phyloP scores from a whole-genome alignment of 257 asterid genomes.

The Solanum appendiculatum region DNA sequence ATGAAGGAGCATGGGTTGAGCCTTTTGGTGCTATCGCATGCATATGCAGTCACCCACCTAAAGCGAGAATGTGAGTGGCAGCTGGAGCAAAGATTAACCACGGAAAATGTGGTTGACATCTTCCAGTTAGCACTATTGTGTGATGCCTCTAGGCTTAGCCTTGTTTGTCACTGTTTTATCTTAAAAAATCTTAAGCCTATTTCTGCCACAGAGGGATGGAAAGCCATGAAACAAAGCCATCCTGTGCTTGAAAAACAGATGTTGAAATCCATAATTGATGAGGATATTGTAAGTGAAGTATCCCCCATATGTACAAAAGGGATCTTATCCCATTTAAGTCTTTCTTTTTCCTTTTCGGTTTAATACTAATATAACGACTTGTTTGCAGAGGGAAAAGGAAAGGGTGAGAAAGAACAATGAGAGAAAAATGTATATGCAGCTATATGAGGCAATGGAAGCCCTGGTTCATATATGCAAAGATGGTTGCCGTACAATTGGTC shows the following conservation, averaged over 20 bases:
- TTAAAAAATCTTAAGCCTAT: slow-evolving; percentile 49
- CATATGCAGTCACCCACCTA: slow-evolving; percentile 48
- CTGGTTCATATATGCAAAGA: slow-evolving; percentile 79
- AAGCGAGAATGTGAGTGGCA: slow-evolving; percentile 50
- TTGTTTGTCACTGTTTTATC: slow-evolving; percentile 63
- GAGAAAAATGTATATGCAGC: slow-evolving; percentile 42
- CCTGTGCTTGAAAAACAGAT: slow-evolving; percentile 62
- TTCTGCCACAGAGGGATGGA: slow-evolving; percentile 69
- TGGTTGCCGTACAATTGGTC: slow-evolving; percentile 82
- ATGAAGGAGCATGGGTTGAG: slow-evolving; percentile 53
- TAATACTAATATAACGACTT: background rate
- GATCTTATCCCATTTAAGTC: background rate
- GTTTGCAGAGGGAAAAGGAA: slow-evolving; percentile 38
- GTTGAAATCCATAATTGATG: slow-evolving; percentile 28
- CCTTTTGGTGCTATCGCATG: slow-evolving; percentile 64
- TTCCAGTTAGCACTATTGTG: slow-evolving; percentile 83
- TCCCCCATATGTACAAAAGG: background rate
- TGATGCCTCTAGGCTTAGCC: slow-evolving; percentile 70
- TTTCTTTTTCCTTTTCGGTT: background rate
- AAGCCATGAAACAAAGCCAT: slow-evolving; percentile 74
- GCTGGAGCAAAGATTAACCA: slow-evolving; percentile 41
- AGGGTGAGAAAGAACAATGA: slow-evolving; percentile 41
- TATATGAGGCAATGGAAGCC: slow-evolving; percentile 91
- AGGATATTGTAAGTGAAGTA: slow-evolving; percentile 40
- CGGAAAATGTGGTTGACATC: slow-evolving; percentile 58